Evolutionary conservation across 73 alveolate genomes (phyloP), one percentile per base, ranked within the genome.

Genomic region (Breviolum minutum): DNA sequence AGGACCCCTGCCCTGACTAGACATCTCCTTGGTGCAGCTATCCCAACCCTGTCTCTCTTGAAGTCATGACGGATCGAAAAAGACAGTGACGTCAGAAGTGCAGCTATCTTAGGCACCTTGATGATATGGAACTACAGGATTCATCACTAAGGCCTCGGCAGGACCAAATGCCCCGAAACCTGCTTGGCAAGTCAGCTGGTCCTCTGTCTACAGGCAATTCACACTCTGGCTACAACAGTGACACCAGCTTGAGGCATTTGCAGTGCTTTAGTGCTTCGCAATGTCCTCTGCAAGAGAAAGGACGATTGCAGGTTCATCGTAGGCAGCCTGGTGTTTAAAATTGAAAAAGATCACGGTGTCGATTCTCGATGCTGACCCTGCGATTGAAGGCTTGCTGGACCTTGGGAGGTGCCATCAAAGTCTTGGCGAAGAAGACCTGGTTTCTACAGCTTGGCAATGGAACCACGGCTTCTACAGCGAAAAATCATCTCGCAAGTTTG

Each of bases 251-350:
- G n/a, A n/a, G n/a, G n/a, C n/a, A n/a, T n/a, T n/a, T n/a, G n/a
- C n/a, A n/a, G n/a, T n/a, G n/a, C n/a, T n/a, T n/a, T n/a, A n/a
- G n/a, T n/a, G n/a, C n/a, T n/a, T n/a, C n/a, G n/a, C n/a, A n/a
- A 12, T 7, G 81, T 54, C 98, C 98, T 92, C 98, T 13, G 98
- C 98, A 29, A 92, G 29, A 30, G 98, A 88, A n/a, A 92, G 98
- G 27, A 92, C 90, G 27, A 92, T 30, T 40, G 98, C 70, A 64
- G 98, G 98, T 69, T 92, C 98, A 69, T 92, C 98, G n/a, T 92
- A 76, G 68, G 98, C 70, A 54, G 84, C 98, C 98, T 92, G 64
- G n/a, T n/a, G n/a, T 3, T 77, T 17, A 62, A n/a, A 61, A 54
- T 12, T n/a, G 17, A 54, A 20, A 7, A 10, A 76, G 13, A 13